These are phyloP conservation scores for Pyrenophora tritici-repentis DNA, from an alignment of 2,329 filamentous ascomycete genomes.

Conservation along the genomic window DNA sequence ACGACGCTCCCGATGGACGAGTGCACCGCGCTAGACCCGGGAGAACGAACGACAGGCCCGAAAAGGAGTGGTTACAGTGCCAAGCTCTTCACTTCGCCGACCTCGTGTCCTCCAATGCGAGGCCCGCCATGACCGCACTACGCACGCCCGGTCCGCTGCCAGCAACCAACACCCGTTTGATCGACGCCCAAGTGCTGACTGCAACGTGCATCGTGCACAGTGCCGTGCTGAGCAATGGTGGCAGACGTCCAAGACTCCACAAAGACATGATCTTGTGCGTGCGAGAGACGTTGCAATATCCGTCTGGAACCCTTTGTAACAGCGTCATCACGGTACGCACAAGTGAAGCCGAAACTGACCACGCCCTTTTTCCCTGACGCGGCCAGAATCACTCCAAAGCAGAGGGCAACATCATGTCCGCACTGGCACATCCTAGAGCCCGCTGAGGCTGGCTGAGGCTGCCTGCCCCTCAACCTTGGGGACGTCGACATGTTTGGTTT, in stretches of 20 bases:
- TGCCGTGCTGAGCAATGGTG: conserved; percentile 7
- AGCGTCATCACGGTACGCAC: too few species aligned
- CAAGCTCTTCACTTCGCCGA: conserved; percentile 44
- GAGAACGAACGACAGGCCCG: conserved; percentile 33
- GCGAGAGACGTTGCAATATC: too few species aligned
- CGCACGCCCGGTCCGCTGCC: conserved; percentile 36
- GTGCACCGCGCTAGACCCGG: conserved; percentile 22
- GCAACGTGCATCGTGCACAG: conserved; percentile 37
- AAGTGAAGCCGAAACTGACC: too few species aligned
- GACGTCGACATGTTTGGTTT: conserved; percentile 29
- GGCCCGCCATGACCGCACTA: conserved; percentile 41
- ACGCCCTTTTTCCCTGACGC: conserved; percentile 2
- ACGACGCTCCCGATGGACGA: conserved; percentile 1
- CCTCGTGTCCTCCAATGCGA: conserved; percentile 36
- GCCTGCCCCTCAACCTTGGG: conserved; percentile 14
- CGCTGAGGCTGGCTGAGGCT: conserved; percentile 23
- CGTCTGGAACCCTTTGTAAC: too few species aligned
- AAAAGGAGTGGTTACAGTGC: conserved; percentile 33
- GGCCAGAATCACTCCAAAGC: conserved; percentile 1
- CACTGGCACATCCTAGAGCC: conserved; percentile 8
- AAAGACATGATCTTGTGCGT: too few species aligned
- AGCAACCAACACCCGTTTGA: conserved; percentile 48
- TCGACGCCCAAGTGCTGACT: conserved; percentile 39
- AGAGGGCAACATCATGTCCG: conserved; percentile 3
- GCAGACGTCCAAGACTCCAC: too few species aligned